Evolutionary conservation across 495 filamentous ascomycete genomes (phyloP).

Genomic region (Recurvomyces mirabilis): DNA sequence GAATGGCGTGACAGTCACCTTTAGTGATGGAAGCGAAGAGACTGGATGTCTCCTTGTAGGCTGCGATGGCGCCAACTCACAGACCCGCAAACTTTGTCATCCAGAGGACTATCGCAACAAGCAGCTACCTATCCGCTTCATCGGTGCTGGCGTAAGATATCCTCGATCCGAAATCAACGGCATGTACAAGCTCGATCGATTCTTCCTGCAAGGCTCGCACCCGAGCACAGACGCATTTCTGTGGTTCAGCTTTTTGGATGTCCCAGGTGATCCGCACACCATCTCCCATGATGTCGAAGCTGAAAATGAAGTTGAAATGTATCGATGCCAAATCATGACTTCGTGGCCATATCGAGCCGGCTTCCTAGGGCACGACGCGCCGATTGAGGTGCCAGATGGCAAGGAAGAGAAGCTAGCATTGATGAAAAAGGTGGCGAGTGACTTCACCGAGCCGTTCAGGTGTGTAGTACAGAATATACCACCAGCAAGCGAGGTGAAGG

Average conservation of each 20-base stretch:
- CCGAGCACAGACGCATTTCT: constrained; percentile 45
- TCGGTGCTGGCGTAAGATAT: constrained; percentile 38
- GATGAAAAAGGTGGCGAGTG: constrained; percentile 41
- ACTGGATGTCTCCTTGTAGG: constrained; percentile 44
- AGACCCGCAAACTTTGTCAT: constrained; percentile 32
- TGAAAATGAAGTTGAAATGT: constrained; percentile 21
- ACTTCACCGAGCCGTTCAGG: constrained; percentile 48
- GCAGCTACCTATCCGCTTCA: constrained; percentile 38
- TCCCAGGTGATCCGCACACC: not conserved
- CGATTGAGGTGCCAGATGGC: constrained; percentile 32
- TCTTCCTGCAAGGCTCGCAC: constrained; percentile 50
- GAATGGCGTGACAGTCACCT: constrained; percentile 32
- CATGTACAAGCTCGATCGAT: constrained; percentile 43
- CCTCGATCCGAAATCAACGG: constrained; percentile 32
- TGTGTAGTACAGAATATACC: constrained; percentile 38
- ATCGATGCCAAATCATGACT: constrained; percentile 40
- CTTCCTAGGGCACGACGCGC: constrained; percentile 20
- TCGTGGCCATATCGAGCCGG: constrained; percentile 40
- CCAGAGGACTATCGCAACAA: constrained; percentile 29
- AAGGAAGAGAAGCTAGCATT: constrained; percentile 36
- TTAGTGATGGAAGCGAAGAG: constrained; percentile 40
- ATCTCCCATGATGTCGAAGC: not conserved
- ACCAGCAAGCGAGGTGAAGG: constrained; percentile 36
- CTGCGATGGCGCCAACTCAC: constrained; percentile 45
- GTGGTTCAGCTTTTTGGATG: constrained; percentile 38